Evolutionary conservation across 2,329 filamentous ascomycete species (phyloP), one percentile per base, ranked within the genome.

Genomic region (Apiospora aurea): DNA sequence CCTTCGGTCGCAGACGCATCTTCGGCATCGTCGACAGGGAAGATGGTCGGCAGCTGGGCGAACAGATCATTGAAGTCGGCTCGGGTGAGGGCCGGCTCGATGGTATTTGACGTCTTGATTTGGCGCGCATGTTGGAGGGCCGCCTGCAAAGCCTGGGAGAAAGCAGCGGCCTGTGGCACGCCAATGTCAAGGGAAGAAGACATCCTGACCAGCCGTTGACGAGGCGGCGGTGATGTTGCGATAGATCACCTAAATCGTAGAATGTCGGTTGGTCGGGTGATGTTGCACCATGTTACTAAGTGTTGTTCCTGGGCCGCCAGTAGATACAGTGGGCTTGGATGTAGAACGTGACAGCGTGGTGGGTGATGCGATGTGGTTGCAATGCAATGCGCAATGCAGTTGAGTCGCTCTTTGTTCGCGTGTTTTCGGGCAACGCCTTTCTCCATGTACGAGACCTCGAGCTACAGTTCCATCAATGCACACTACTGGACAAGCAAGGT

Each of bases 1-100:
- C 75, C 76, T 44, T 80, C 78, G 18, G 77, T 73, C 41, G 71
- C 68, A 41, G 57, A 38, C 38, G 74, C 70, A 29, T 74, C 79
- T 14, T 53, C 51, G 49, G 75, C 79, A 73, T 75, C 75, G 72
- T 69, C 75, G 72, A 57, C 81, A 71, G 80, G 81, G n/a, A 87
- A 83, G 18, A 85, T 79, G 41, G 79, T 77, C 29, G 81, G 80
- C 13, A 91, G 79, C 74, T 83, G 84, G 41, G 78, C 80, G 49
- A 85, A 81, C 24, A 90, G 79, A 72, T 87, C 81, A 41, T 85
- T 83, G 73, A 92, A 87, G 79, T 94, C 90, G 69, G 89, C 85
- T 79, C 95, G 93, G 41, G 89, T 90, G 74, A 98, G 86, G 4
- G 92, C 90, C 16, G 93, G 93, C 76, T 97, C 94, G 75, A 95